Evolutionary conservation across 495 filamentous ascomycete genomes (phyloP), one percentile per base, ranked within the genome.

Genomic region (Xylaria intraflava): DNA sequence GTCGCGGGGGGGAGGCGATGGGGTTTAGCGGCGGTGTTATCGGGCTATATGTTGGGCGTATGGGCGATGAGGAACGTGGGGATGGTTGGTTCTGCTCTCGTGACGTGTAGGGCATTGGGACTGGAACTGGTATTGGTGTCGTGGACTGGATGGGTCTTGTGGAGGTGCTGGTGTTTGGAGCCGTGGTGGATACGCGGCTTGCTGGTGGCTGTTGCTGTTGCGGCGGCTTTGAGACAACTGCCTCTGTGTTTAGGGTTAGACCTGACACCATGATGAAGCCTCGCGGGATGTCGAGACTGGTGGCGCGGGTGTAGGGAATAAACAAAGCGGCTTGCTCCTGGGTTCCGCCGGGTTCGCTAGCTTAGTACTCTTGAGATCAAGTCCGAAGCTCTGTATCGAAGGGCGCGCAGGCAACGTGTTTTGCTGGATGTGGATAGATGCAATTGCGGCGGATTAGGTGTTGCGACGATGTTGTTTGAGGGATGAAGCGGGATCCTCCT

Each of bases 11-110:
- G 1, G 59, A 40, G 9, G 53, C 33, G 29, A 60, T 39, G 0
- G 64, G 61, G 50, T 64, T 65, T 6, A 69, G 58, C 0, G 69
- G 69, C 2, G 73, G 73, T 7, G 73, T 76, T 56, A 77, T 72
- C 44, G 73, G 75, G 45, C 69, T 73, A 56, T 75, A 60, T 29
- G 72, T 62, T 6, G 73, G 75, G 17, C 67, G 65, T 26, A 50
- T 42, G 7, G 73, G 69, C 23, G 70, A 67, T 11, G 62, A 53
- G 4, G 68, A 53, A 33, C 60, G 62, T 33, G 58, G 10, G 23
- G 49, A 52, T 6, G 39, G 36, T 16, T 58, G 53, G 22, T 27
- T 24, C 24, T 27, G 44, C 38, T 55, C 44, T 5, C 45, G 44
- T 10, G 52, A 40, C 6, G 38, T 23, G 31, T 49, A 56, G 35